These are phyloP conservation scores for Leccinum aurantiacum DNA, from an alignment of 768 basidiomycete genomes.

Conservation along the genomic window DNA sequence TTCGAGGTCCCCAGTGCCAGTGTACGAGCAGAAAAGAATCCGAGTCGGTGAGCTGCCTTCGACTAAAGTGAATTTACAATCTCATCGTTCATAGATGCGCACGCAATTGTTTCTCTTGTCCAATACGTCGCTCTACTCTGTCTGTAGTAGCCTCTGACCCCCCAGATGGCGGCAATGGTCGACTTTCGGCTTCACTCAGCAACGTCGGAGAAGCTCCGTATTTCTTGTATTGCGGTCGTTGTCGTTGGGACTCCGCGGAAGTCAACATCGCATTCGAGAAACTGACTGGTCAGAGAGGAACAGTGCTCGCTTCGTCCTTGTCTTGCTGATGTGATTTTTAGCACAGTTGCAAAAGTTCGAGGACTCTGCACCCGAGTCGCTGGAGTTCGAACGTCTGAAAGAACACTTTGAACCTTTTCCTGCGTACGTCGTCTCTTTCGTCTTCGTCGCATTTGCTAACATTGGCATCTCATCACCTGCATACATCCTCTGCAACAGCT, in stretches of 20 bases:
- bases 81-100: conserved; percentile 68
- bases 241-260: conserved; percentile 92
- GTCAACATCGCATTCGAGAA: conserved; percentile 95
- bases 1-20: conserved; percentile 99
- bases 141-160: conserved; percentile 91
- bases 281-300: conserved; percentile 74
- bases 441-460: conserved; percentile 57
- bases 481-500: conserved; percentile 80
- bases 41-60: conserved; percentile 48
- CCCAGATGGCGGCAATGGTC: conserved; percentile 55
- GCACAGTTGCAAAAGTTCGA: conserved; percentile 90
- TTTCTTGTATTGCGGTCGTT: conserved; percentile 87
- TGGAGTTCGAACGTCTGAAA: conserved; percentile 93
- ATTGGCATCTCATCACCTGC: conserved; percentile 64
- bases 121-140: conserved; percentile 86
- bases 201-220: conserved; percentile 84
- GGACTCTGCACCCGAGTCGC: conserved; percentile 77
- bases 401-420: conserved; percentile 94
- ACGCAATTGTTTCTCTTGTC: conserved; percentile 96
- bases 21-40: conserved; percentile 95
- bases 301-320: background rate
- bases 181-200: conserved; percentile 50
- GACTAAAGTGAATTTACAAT: background rate
- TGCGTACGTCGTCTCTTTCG: conserved; percentile 79
- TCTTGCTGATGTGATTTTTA: conserved; percentile 31